Evolutionary conservation across 2,329 filamentous ascomycete species (phyloP), one percentile per base, ranked within the genome.

Genomic region (Colletotrichum salicis): DNA sequence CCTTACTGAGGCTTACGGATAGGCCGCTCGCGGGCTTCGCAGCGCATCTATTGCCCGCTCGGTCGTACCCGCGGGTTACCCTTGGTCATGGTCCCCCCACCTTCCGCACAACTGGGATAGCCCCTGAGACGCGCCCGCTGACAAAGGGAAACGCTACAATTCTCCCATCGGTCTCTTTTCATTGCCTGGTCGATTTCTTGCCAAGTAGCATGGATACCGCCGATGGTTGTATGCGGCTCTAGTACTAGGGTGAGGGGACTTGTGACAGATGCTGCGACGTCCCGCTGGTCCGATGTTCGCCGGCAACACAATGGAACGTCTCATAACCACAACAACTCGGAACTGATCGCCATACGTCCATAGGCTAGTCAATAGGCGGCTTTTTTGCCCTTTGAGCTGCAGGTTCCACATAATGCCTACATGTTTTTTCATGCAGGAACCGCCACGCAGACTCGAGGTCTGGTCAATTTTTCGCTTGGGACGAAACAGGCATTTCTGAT

Each of bases 191-290:
- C 15, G 37, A 41, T 22, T 27, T 24, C 56, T 22, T 48, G 15
- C 22, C 24, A 19, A n/a, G 27, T 48, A 29, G 31, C 60, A 22
- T 35, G 60, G 59, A n/a, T 59, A 35, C 63, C 37, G 35, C 29
- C n/a, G 55, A n/a, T 29, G 22, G 35, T n/a, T 22, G 19, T 33
- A 31, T 71, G 64, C 54, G 69, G 69, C 69, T 71, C 64, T 48
- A 24, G 8, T 55, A 41, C 59, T 29, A n/a, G 55, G 29, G 29
- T 11, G 29, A 57, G 15, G 52, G 8, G n/a, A 70, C 29, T 70
- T 72, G 65, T 64, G 66, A 72, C 65, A 41, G 66, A 41, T 61
- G 48, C 70, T 69, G 70, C 65, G 65, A 69, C 70, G 37, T 70
- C 54, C 70, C 70, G 45, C 35, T 58, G 64, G 54, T 55, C 62